Base-by-base conservation (phyloP, 2,329 filamentous ascomycete species). In the Tetracladium maxilliforme region DNA sequence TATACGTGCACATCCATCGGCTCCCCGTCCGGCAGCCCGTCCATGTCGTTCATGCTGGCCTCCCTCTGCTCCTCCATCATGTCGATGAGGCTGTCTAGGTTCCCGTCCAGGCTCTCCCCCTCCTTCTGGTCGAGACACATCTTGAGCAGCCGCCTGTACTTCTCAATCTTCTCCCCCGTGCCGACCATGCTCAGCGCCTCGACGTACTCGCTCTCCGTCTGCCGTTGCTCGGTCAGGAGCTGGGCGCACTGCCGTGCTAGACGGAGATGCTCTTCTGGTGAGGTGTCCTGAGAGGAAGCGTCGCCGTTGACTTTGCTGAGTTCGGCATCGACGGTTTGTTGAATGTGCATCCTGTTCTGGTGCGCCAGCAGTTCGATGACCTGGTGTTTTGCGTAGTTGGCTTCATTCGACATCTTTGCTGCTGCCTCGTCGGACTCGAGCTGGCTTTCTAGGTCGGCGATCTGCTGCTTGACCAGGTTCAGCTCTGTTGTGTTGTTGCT, bases 161-260 rank as follows among this genome's bases (percentile, higher is more conserved):
- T 70, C 37, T 74, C 73, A 35, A 79, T 78, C 43, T 73, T 72
- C 45, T 81, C 75, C 18, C 74, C 71, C 19, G 75, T 70, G 21
- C 78, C 78, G 8, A 78, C 72, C 33, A 72, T 63, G 22, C 67
- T 68, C 22, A 81, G 55, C 9, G 74, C 74, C 25, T 70, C 62
- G 20, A 80, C 69, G 33, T 83, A 81, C 31, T 79, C 72, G 10
- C 52, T 47, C 37, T 83, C 75, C 4, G 74, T 61, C 21, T 59
- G 52, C 24, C 64, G 58, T 20, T 79, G 70, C 38, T 77, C 69
- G 4, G 54, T 45, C 22, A 77, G 54, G 23, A 71, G 54, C 6
- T 58, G 48, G 10, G 25, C 56, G 12, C 83, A 56, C 35, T 73
- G 56, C 16, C 62, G 53, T 3, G 70, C 66, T 5, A 82, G 54